Evolutionary conservation across 2,329 filamentous ascomycete genomes (phyloP).

Genomic region (Lizonia empirigonia): DNA sequence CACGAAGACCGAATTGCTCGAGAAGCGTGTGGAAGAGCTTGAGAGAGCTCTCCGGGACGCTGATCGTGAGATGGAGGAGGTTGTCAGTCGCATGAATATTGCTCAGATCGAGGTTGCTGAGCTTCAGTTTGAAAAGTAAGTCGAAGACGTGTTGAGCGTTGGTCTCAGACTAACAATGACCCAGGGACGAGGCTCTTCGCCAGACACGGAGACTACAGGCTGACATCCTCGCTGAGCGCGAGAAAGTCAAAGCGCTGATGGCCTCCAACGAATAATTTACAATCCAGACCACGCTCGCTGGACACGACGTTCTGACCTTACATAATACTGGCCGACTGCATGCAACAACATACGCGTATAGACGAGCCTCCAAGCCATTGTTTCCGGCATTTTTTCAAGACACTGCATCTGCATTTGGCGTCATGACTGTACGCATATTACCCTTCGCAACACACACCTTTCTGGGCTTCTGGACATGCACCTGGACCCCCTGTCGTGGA

Average conservation of each 20-base stretch:
- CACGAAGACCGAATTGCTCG: conserved; percentile 74
- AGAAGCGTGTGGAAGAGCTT: conserved; percentile 79
- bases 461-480: conserved; percentile 17
- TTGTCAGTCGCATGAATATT: conserved; percentile 79
- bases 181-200: conserved; percentile 72
- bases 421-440: conserved; percentile 28
- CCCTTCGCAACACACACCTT: conserved; percentile 22
- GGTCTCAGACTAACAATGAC: conserved; percentile 16
- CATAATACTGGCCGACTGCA: conserved; percentile 19
- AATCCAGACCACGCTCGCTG: conserved; percentile 21
- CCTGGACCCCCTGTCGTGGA: conserved; percentile 18
- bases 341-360: conserved; percentile 1
- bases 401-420: conserved; percentile 24
- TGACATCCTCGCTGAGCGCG: conserved; percentile 67
- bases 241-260: conserved; percentile 61
- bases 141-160: background rate
- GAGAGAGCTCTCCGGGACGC: conserved; percentile 79
- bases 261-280: conserved; percentile 27
- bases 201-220: conserved; percentile 73
- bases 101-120: conserved; percentile 84
- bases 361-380: background rate
- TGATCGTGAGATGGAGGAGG: conserved; percentile 81
- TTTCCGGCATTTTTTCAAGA: conserved; percentile 16
- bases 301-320: conserved; percentile 20
- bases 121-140: conserved; percentile 70